phyloP scores from a whole-genome alignment of 2,329 filamentous ascomycete genomes.

The Claviceps cyperi region DNA sequence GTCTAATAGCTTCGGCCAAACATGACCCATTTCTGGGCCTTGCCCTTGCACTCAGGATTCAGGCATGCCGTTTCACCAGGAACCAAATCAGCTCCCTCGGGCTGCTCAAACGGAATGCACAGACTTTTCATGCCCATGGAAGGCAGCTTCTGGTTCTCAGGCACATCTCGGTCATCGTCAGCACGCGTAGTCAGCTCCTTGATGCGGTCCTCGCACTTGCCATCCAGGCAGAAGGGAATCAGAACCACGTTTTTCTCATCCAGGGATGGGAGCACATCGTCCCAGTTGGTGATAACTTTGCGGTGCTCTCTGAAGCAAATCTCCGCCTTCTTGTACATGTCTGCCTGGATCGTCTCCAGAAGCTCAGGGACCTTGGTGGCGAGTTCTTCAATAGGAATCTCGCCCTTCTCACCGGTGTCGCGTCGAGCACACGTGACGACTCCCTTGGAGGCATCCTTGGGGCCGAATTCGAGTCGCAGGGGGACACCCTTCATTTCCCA shows the following conservation, averaged over 20 bases:
- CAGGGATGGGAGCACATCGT: constrained; percentile 76
- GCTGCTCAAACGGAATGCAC: constrained; percentile 72
- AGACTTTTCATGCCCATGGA: constrained; percentile 54
- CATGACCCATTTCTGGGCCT: constrained; percentile 80
- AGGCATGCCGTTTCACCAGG: constrained; percentile 79
- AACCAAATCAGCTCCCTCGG: constrained; percentile 49
- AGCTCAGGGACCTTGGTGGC: constrained; percentile 60
- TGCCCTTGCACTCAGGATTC: constrained; percentile 67
- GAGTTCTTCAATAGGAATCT: constrained; percentile 62
- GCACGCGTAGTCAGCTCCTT: constrained; percentile 81
- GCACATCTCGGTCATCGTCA: constrained; percentile 40
- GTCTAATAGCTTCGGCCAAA: constrained; percentile 62
- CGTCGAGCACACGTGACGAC: constrained; percentile 77
- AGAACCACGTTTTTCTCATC: constrained; percentile 87
- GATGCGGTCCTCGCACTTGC: constrained; percentile 81
- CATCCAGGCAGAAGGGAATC: constrained; percentile 75
- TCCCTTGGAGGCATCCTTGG: constrained; percentile 77
- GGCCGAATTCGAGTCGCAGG: constrained; percentile 86
- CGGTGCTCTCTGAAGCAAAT: constrained; percentile 67
- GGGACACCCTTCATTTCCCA: constrained; percentile 96
- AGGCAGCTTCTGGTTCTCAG: constrained; percentile 38
- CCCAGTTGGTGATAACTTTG: constrained; percentile 71
- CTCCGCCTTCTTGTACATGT: constrained; percentile 67
- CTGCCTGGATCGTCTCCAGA: constrained; percentile 78
- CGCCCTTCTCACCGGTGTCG: constrained; percentile 72